Base-by-base conservation (phyloP, 2,329 filamentous ascomycete species). In the Sporothrix euskadiensis region DNA sequence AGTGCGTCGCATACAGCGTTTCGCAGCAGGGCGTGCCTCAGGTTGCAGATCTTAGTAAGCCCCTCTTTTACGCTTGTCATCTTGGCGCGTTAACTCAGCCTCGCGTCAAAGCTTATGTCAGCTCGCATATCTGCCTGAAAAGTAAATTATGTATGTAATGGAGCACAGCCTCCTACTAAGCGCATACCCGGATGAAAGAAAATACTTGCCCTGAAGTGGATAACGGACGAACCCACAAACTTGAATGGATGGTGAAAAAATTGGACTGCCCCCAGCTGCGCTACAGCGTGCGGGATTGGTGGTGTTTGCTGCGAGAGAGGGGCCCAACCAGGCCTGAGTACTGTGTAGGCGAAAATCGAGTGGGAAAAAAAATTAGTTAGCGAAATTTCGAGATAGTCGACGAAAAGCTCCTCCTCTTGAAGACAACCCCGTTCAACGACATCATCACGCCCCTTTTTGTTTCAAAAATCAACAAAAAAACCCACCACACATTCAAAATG, bases 401-500 rank as follows among this genome's bases (percentile, higher is more conserved):
- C n/a, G 63, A 52, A 56, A 73, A 73, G 68, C 68, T 56, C 35
- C 68, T n/a, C 41, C 32, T 69, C 32, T 68, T 30, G 3, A 69
- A 52, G 47, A 35, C 65, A 69, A 69, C 66, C 63, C 44, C 10
- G 49, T 56, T 39, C 19, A 69, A 69, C 68, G 35, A 61, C 47
- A 56, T 44, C 68, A 74, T 71, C n/a, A 49, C 12, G 52, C 59
- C 52, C 52, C 69, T 63, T 56, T 65, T 52, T 68, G 41, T 69
- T 71, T 56, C 19, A 26, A 65, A 61, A 63, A 44, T 54, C 72
- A 70, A 66, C 63, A 70, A 74, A 63, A 44, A 56, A 32, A 52
- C 4, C 54, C n/a, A 35, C 19, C 57, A 61, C 32, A 54, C 35
- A 30, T 61, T 52, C 87, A 89, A 84, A 84, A 89, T 77, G 76